Conservation (phyloP, 371 early-diverging fungal genomes). For the Rhizomucor miehei region DNA sequence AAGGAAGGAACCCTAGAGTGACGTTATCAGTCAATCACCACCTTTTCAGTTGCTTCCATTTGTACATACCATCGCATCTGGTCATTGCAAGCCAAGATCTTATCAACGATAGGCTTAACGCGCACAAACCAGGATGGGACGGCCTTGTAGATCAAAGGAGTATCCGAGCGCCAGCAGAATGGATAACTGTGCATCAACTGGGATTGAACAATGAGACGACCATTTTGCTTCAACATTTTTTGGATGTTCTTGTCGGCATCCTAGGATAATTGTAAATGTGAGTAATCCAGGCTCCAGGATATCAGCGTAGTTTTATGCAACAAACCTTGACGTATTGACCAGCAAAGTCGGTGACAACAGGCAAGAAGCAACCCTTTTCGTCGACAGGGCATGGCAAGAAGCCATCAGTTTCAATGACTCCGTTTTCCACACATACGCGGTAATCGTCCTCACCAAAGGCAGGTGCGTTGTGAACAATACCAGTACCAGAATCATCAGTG, state of each 20-base stretch:
- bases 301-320: not conserved
- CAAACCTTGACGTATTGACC: conserved; percentile 89
- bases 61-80: conserved; percentile 80
- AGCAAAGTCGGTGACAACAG: conserved; percentile 79
- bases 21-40: not conserved
- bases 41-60: not conserved
- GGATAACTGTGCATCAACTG: conserved; percentile 92
- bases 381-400: conserved; percentile 95
- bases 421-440: conserved; percentile 88
- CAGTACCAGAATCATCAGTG: conserved; percentile 97
- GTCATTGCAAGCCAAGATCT: conserved; percentile 89
- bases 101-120: conserved; percentile 84
- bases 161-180: conserved; percentile 99
- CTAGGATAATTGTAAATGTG: conserved; percentile 7
- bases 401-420: conserved; percentile 85
- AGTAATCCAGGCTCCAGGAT: not conserved
- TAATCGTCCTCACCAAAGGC: conserved; percentile 99
- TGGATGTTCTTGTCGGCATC: conserved; percentile 98
- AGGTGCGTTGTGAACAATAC: conserved; percentile 99
- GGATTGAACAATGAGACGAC: conserved; percentile 87
- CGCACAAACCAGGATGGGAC: conserved; percentile 99
- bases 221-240: conserved; percentile 83
- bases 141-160: conserved; percentile 98
- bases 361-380: conserved; percentile 90
- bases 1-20: conserved; percentile 82